Percentiles rank a stretch among this genome's conserved stretches.
Conservation (phyloP, 169 alveolate genomes). For the Cryptosporidium viatorum region DNA sequence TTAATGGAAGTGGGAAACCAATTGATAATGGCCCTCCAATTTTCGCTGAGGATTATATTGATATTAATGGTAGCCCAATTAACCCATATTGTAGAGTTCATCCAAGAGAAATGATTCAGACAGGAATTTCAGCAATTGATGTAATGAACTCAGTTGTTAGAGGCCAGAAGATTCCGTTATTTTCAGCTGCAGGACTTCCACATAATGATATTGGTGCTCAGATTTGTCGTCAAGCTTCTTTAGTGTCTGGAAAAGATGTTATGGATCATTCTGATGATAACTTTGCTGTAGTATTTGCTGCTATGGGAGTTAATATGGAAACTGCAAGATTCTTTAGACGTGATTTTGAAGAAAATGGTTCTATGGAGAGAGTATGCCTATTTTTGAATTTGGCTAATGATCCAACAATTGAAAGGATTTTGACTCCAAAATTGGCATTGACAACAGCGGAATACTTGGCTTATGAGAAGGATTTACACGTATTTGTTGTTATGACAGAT, state of each 20-base stretch:
- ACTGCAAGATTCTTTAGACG: slow-evolving; percentile 99
- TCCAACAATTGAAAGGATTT: slow-evolving; percentile 99
- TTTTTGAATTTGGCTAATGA: slow-evolving; percentile 99
- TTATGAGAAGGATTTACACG: slow-evolving; percentile 97
- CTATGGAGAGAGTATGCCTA: slow-evolving; percentile 98
- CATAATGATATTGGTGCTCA: slow-evolving; percentile 99
- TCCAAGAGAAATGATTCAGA: slow-evolving; percentile 99
- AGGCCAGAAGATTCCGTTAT: slow-evolving; percentile 99
- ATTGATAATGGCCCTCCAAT: slow-evolving; percentile 99
- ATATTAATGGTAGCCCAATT: slow-evolving; percentile 97
- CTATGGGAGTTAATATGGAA: slow-evolving; percentile 99
- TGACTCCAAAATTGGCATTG: slow-evolving; percentile 98
- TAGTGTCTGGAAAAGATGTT: slow-evolving; percentile 97
- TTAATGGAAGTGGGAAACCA: slow-evolving; percentile 99
- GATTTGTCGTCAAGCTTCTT: slow-evolving; percentile 98
- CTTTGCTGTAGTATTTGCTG: slow-evolving; percentile 99
- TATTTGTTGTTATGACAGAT: slow-evolving; percentile 98
- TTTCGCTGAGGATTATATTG: slow-evolving; percentile 96
- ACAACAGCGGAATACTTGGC: slow-evolving; percentile 99
- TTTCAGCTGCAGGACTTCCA: slow-evolving; percentile 99
- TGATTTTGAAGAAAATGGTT: slow-evolving; percentile 99
- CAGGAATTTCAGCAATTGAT: slow-evolving; percentile 99
- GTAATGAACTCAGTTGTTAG: slow-evolving; percentile 99
- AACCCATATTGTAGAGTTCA: slow-evolving; percentile 98
- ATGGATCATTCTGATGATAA: slow-evolving; percentile 98